Base-by-base conservation (phyloP, 73 alveolate species). In the Uronychia binucleata region DNA sequence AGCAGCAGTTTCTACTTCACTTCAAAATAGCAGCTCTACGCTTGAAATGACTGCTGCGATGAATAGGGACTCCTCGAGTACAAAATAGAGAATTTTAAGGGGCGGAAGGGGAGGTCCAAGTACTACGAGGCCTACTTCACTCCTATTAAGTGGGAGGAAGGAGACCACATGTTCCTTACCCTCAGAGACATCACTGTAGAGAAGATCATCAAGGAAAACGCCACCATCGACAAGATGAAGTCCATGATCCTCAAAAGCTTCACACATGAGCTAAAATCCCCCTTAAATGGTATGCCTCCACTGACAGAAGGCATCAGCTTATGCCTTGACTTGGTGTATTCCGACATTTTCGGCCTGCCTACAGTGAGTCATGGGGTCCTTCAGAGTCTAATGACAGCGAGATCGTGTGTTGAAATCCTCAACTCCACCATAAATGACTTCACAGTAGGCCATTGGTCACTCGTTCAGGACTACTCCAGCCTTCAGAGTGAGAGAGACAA, bases 191-290 rank as follows among this genome's bases (percentile, higher is more conserved):
- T 85, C 30, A 85, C 91, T 8, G 57, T 35, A n/a, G 58, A 85
- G 74, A 85, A 85, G 59, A 77, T 85, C 0, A 77, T 85, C 1
- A 28, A 85, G 46, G 91, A 85, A n/a, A 85, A 85, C 33, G 57
- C 30, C 26, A 28, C 77, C 25, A 83, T 85, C 30, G 86, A 85
- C 35, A 35, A 77, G n/a, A 77, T 85, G 0, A 85, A 85, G 28
- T 35, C 58, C 29, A 77, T 60, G 75, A 85, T 85, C 11, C 80
- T 85, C 30, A 85, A 85, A 33, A 77, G 86, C 34, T 85, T 85
- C 76, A 85, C 91, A 14, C 91, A 85, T 46, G 91, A 85, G 30
- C 86, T 85, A 0, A 77, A 77, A 29, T 74, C 83, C 57, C 91
- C 91, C 0, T 57, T 85, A 32, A 85, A 85, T 31, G 74, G 90